Base-by-base conservation (phyloP, 768 basidiomycete genomes). In the Mycena rosella region DNA sequence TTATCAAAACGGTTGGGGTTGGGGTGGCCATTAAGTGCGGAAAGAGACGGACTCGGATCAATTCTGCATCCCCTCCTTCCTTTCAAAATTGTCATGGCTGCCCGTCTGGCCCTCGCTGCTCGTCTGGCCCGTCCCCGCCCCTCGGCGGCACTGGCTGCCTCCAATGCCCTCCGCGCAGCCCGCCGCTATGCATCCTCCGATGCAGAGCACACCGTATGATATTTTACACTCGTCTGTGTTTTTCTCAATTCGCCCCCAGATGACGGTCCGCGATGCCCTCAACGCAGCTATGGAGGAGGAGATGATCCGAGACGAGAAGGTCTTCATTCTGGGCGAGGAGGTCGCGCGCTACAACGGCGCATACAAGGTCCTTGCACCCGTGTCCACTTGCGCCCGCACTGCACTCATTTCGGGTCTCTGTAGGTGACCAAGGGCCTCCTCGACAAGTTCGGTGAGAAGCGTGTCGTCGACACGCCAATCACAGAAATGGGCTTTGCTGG, bases 401-500 rank as follows among this genome's bases (percentile, higher is more conserved):
- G 48, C 34, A 18, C 56, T 64, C 44, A 67, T 54, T 30, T 30
- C 55, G 45, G n/a, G 69, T 55, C 64, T 15, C 17, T 48, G 26
- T 65, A 98, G 96, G 91, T 99, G 77, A 98, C 98, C 73, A 99
- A 99, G 83, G 97, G 97, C 62, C 90, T 99, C 34, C 86, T 98
- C 77, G 98, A 99, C 88, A 98, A 98, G 85, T 99, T 98, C 73
- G 98, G 98, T 71, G 97, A 98, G 84, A 96, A 93, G 84, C 93
- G 98, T 60, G 98, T 99, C 64, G 91, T 99, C 67, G 98, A 99
- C 80, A 97, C 95, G 0, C 95, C 95, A 61, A 96, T 96, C 71
- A 98, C 96, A 32, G 97, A 99, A 82, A 96, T 97, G 92, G 98
- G 98, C 78, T 99, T 99, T 81, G 94, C 95, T 79, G 98, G 98